Evolutionary conservation across 352 stramenopile species (phyloP), one percentile per base, ranked within the genome.

Genomic region (Globisporangium emineosum): DNA sequence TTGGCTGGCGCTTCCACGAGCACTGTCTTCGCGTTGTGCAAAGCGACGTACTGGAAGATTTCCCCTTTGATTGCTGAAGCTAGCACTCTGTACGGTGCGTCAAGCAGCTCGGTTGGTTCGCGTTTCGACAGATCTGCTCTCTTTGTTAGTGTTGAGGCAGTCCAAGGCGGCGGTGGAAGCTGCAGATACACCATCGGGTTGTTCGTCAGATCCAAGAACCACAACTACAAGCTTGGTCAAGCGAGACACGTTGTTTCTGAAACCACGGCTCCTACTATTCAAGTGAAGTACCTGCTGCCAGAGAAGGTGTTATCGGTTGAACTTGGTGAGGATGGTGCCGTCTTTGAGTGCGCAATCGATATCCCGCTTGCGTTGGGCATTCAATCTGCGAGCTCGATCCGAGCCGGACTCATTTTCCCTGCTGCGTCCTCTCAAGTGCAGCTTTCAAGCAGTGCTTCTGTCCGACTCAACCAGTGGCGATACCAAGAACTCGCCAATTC

Each of bases 41-140:
- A 89, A 60, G 62, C 77, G 1, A 89, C 81, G 29, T 96, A 83
- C 53, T 96, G 87, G 87, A 69, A 88, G 40, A 19, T 88, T 2
- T 60, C 70, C 19, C 79, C 87, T 0, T 61, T 94, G 30, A 67
- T 94, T 27, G 43, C 65, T 32, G 74, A 75, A 37, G 64, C 64
- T 2, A 60, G 40, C 17, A 77, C 81, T 42, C 29, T 53, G 12
- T 35, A 25, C 13, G 42, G 72, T 13, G 32, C 27, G 27, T 54
- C 62, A 19, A 58, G 9, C 43, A 57, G 29, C 32, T 29, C 42
- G 5, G 10, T 10, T 6, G 32, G 64, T 55, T 66, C 57, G 2
- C 49, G 68, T n/a, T 73, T 70, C 12, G 62, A 75, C 52, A 66
- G 61, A 13, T 69, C 75, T 17, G 72, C 73, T 33, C 65, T 88